Evolutionary conservation across 2,329 filamentous ascomycete genomes (phyloP), one percentile per base, ranked within the genome.

Genomic region (Paecilomyces sp.): DNA sequence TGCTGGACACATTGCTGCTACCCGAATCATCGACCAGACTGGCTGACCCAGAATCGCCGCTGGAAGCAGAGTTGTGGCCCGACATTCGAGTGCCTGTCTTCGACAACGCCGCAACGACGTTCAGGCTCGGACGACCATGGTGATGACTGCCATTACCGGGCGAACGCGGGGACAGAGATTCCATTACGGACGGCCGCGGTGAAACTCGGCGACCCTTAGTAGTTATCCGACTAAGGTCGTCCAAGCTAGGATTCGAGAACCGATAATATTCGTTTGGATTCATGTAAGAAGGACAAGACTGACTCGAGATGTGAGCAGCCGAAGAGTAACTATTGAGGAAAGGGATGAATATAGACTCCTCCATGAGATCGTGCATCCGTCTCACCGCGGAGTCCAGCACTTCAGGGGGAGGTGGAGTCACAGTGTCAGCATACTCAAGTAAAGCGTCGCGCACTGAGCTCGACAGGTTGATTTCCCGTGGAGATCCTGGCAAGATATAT

Each of bases 321-420:
- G 79, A 77, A 61, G 80, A 80, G 55, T 81, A 77, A 63, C 81
- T 84, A 74, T 96, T 93, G 58, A 97, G 82, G 71, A 97, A 99
- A 0, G 93, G 92, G 0, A 96, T 87, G 57, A 97, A 81, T 0
- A 97, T 90, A 3, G 92, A 97, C 72, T 97, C 94, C 68, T 96
- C 95, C 92, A 99, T 97, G 59, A 99, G 80, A 67, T 97, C 94
- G 73, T 93, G 92, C 50, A 97, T 90, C 62, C 96, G 95, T 62
- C 85, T 84, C 25, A 96, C 89, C 22, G 94, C 92, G 56, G 90
- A 84, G 61, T 95, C 89, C 15, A 99, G 80, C 58, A 87, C 85
- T 50, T 88, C 85, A 1, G 94, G 92, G 4, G 88, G 88, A 6
- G 93, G 91, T 0, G 86, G 81, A 5, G 81, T 78, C 0, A 79